Conservation (phyloP, 73 alveolate genomes). For the Paramecium tetraurelia region DNA sequence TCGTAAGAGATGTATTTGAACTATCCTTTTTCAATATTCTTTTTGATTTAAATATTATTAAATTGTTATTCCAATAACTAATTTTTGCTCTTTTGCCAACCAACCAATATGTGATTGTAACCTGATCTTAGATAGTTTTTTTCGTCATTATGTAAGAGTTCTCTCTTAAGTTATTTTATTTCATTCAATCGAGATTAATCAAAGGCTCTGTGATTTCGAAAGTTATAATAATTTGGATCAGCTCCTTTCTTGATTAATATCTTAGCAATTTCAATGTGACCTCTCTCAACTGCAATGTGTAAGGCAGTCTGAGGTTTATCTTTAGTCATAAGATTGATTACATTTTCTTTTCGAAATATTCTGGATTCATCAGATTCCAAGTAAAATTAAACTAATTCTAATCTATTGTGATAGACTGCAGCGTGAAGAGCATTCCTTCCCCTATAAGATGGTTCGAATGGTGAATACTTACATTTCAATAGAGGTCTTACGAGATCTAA, state of each 20-base stretch:
- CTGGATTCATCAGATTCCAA: neutral
- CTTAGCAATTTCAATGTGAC: neutral
- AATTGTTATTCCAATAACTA: neutral
- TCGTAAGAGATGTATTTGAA: neutral
- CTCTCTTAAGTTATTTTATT: neutral
- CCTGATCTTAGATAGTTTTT: neutral
- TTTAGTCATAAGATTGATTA: neutral
- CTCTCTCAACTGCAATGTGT: neutral
- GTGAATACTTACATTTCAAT: neutral
- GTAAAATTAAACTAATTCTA: neutral
- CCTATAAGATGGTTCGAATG: neutral
- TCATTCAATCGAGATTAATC: neutral
- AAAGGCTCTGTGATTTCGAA: neutral
- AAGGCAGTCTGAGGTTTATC: neutral
- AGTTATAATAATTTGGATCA: neutral
- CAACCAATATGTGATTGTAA: neutral
- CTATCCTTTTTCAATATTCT: neutral
- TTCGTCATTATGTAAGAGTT: neutral
- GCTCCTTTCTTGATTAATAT: neutral
- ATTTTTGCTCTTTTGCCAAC: neutral
- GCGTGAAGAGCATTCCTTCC: slow-evolving; percentile 2
- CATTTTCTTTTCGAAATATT: neutral
- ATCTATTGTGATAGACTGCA: neutral
- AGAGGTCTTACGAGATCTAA: neutral
- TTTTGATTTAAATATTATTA: neutral